Evolutionary conservation across 192 early-diverging fungal species (phyloP).

Genomic region (Gamsiella multidivaricata): DNA sequence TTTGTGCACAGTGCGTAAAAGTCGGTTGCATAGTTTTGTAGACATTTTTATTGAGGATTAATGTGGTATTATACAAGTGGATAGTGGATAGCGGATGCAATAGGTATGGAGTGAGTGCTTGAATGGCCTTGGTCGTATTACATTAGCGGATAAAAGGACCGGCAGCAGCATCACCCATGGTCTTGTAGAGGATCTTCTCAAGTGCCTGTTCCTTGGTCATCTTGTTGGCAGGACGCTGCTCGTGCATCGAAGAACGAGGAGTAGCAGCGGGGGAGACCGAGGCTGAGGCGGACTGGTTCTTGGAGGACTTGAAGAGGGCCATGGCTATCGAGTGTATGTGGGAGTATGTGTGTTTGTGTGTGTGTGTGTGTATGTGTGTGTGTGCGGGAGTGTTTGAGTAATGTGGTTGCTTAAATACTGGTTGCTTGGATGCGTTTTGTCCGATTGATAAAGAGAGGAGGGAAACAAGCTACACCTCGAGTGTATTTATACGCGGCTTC

Average conservation of each 20-base stretch:
- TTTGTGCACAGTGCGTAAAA: too few species aligned
- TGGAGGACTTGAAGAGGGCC: constrained; percentile 32
- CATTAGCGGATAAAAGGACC: constrained; percentile 27
- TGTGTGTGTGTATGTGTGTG: too few species aligned
- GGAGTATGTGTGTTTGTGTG: neutral
- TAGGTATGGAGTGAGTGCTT: too few species aligned
- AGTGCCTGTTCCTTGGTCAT: constrained; percentile 32
- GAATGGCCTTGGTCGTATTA: neutral
- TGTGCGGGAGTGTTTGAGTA: neutral
- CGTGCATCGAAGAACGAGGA: constrained; percentile 28
- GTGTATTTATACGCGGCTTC: neutral
- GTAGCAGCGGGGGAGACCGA: constrained; percentile 21
- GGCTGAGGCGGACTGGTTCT: constrained; percentile 33
- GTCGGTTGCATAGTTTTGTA: too few species aligned
- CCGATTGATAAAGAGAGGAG: neutral
- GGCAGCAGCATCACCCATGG: constrained; percentile 13
- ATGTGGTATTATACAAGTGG: neutral
- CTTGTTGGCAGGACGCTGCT: neutral
- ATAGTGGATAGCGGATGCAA: neutral
- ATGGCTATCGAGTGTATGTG: constrained; percentile 3
- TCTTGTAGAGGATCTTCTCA: neutral
- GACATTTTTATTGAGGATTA: neutral
- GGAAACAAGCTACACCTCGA: neutral
- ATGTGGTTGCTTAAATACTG: neutral
- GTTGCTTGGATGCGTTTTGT: too few species aligned